A percentile compares a stretch with the other conserved stretches of the same genome.
These are phyloP conservation scores for Pyrenophora teres DNA, from an alignment of 2,329 filamentous ascomycete genomes.

Conservation along the genomic window DNA sequence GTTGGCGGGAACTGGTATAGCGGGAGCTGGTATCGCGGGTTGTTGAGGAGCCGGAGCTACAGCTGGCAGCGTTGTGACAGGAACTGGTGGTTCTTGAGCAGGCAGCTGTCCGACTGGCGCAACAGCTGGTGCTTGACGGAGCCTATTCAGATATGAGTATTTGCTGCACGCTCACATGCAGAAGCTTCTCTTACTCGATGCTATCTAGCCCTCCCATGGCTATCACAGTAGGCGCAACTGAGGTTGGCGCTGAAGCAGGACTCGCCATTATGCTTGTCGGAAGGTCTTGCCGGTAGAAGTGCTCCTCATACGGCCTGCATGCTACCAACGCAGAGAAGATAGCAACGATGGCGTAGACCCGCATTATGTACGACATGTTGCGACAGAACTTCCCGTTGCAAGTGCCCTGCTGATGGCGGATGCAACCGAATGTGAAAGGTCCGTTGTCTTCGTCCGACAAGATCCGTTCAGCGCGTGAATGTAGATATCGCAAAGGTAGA, in stretches of 20 bases:
- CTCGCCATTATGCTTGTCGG: slow-evolving; percentile 4
- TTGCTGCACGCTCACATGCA: not conserved
- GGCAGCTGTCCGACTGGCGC: slow-evolving; percentile 1
- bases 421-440: not conserved
- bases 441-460: not conserved
- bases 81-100: slow-evolving; percentile 1
- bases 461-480: too few species aligned
- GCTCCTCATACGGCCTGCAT: slow-evolving; percentile 1
- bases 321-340: not conserved
- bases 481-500: too few species aligned
- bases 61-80: not conserved
- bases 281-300: not conserved
- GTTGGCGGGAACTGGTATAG: not conserved
- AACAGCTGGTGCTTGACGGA: slow-evolving; percentile 17
- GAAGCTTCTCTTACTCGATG: slow-evolving; percentile 1
- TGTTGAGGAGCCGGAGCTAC: not conserved
- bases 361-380: not conserved
- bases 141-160: slow-evolving; percentile 12
- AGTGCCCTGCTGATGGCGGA: not conserved
- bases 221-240: slow-evolving; percentile 1
- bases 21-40: not conserved
- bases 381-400: not conserved
- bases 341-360: not conserved
- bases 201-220: not conserved
- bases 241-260: slow-evolving; percentile 7